Evolutionary conservation across 768 basidiomycete genomes (phyloP), one percentile per base, ranked within the genome.

Genomic region (Multifurca ochricompacta): DNA sequence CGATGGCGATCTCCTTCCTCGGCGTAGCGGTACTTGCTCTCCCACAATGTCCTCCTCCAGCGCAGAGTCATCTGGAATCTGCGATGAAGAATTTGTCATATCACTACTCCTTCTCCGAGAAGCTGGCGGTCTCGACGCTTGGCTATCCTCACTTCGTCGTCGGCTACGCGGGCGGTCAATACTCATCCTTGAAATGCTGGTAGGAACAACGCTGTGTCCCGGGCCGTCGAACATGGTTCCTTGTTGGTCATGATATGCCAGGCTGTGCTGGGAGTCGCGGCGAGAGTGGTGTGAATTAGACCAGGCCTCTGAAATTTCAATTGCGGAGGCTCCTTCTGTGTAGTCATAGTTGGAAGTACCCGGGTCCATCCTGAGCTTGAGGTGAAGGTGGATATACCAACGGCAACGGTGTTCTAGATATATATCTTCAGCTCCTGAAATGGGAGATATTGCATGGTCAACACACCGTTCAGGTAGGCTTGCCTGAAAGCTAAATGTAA

Each of bases 321-420:
- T 72, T 6, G 81, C 74, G 10, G 87, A 84, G 31, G 91, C 91
- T 36, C 89, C 90, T 62, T 93, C 91, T 1, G 91, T 91, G 66
- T 93, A 93, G 71, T 93, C 91, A 60, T 74, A 56, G 4, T 28
- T 52, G 10, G 60, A 61, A 28, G 59, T 46, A 8, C 58, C 59
- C 8, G 53, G n/a, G 19, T 57, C 40, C 56, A 57, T 57, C 25
- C 13, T 41, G 25, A 39, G 37, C 23, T 34, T 10, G 9, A 27
- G 25, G n/a, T n/a, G n/a, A 8, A 41, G 11, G n/a, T 6, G 30
- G 40, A n/a, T 34, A 31, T 23, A 18, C 4, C 7, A 43, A 19
- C 25, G 40, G 40, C 37, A 41, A 9, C 19, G n/a, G 9, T n/a
- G n/a, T n/a, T 6, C 37, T 56, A 18, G 19, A 42, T 27, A 49